phyloP scores from a whole-genome alignment of 768 basidiomycete species.

The Agaricus sinodeliciosus region DNA sequence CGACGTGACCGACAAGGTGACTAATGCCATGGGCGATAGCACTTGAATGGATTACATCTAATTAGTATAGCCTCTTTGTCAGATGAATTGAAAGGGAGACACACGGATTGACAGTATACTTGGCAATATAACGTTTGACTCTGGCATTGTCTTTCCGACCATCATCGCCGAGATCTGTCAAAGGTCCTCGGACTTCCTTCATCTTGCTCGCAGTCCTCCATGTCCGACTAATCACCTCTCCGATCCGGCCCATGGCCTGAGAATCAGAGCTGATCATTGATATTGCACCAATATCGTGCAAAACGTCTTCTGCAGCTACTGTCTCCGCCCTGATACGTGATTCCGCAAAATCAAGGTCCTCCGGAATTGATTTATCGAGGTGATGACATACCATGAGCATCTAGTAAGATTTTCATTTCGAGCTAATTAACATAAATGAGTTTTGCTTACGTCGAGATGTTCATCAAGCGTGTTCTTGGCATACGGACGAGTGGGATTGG shows the following conservation, averaged over 20 bases:
- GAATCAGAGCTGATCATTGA: constrained; percentile 96
- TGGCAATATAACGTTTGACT: constrained; percentile 92
- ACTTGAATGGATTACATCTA: constrained; percentile 29
- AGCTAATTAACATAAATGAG: background rate
- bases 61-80: background rate
- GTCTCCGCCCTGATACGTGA: constrained; percentile 97
- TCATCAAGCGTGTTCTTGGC: constrained; percentile 90
- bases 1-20: constrained; percentile 79
- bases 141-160: constrained; percentile 76
- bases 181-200: constrained; percentile 70
- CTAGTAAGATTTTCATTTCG: constrained; percentile 31
- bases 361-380: constrained; percentile 82
- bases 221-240: constrained; percentile 86
- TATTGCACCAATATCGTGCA: constrained; percentile 90
- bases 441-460: constrained; percentile 78
- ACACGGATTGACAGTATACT: constrained; percentile 97
- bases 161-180: constrained; percentile 61
- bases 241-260: constrained; percentile 98
- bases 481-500: constrained; percentile 94
- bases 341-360: constrained; percentile 94
- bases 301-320: constrained; percentile 93
- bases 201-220: constrained; percentile 99
- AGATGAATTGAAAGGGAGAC: constrained; percentile 22
- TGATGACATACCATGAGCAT: constrained; percentile 99
- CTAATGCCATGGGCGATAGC: constrained; percentile 93